Evolutionary conservation across 768 basidiomycete genomes (phyloP).

Genomic region (Sporobolomyces phaffii): DNA sequence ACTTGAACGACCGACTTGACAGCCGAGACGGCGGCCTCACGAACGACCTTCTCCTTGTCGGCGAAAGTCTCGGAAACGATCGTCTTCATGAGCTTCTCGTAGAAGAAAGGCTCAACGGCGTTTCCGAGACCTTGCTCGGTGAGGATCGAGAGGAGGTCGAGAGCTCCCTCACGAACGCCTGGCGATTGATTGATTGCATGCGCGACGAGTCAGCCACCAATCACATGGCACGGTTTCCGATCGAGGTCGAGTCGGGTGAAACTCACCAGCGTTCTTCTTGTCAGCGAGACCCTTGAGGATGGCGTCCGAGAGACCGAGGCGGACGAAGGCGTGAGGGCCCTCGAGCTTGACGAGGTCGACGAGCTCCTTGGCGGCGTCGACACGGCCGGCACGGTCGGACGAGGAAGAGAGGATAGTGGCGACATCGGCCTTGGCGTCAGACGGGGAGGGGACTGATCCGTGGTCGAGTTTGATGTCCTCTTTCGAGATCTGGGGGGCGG

Average conservation of each 20-base stretch:
- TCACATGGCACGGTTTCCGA: neutral
- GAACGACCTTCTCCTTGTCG: slow-evolving; percentile 91
- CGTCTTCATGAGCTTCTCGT: slow-evolving; percentile 62
- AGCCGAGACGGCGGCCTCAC: slow-evolving; percentile 68
- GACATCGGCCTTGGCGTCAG: slow-evolving; percentile 41
- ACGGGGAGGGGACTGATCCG: neutral
- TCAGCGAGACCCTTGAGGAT: slow-evolving; percentile 52
- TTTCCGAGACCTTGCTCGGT: slow-evolving; percentile 53
- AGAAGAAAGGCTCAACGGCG: slow-evolving; percentile 68
- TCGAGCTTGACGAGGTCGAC: slow-evolving; percentile 40
- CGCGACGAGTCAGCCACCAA: neutral
- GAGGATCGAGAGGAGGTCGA: slow-evolving; percentile 70
- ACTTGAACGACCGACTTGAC: slow-evolving; percentile 76
- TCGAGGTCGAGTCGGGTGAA: neutral
- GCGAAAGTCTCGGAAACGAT: slow-evolving; percentile 77
- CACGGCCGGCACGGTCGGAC: slow-evolving; percentile 35
- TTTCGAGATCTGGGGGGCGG: slow-evolving; percentile 27
- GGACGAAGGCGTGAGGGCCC: slow-evolving; percentile 38
- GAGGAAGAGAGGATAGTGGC: slow-evolving; percentile 35
- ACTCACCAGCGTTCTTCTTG: slow-evolving; percentile 72
- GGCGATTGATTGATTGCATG: neutral
- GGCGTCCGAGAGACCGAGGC: slow-evolving; percentile 40
- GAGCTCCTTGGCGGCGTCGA: slow-evolving; percentile 40
- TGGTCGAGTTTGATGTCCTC: slow-evolving; percentile 32
- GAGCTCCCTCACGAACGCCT: slow-evolving; percentile 73